Evolutionary conservation across 139 green algal genomes (phyloP).

Genomic region (Coccomyxa sp.): DNA sequence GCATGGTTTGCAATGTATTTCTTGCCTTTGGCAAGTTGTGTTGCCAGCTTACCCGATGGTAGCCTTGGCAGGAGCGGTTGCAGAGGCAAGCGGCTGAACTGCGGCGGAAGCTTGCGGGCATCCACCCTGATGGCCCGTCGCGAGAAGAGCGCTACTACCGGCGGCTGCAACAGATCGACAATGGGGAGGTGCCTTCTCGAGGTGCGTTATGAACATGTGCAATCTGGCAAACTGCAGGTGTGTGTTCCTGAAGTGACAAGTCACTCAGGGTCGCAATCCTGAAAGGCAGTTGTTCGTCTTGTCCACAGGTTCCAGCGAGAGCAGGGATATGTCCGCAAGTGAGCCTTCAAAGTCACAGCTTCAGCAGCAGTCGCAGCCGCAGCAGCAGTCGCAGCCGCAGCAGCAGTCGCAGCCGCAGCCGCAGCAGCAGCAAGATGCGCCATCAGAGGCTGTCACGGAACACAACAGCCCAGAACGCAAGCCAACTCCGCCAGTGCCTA

Average conservation of each 20-base stretch:
- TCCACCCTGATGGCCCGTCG: conserved; percentile 6
- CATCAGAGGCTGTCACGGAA: too few species aligned
- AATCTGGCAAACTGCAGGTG: too few species aligned
- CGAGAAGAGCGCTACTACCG: conserved; percentile 10
- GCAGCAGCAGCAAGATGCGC: neutral
- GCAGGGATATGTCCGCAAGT: too few species aligned
- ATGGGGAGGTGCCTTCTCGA: neutral
- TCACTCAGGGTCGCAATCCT: too few species aligned
- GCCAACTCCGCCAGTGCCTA: too few species aligned
- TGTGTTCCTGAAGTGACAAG: too few species aligned
- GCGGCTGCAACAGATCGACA: neutral
- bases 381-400: conserved; percentile 7
- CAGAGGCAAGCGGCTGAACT: neutral
- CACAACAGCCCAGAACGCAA: too few species aligned
- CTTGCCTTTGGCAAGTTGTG: too few species aligned
- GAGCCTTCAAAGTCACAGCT: neutral
- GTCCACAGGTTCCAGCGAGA: too few species aligned
- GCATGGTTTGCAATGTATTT: too few species aligned
- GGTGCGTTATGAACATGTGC: neutral
- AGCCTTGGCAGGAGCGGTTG: neutral
- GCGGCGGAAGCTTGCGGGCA: conserved; percentile 4
- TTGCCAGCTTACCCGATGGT: neutral
- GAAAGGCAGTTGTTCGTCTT: too few species aligned
- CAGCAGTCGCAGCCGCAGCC: conserved; percentile 2
- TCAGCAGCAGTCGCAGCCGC: conserved; percentile 9